These are phyloP conservation scores for Porcisia hertigi DNA, from an alignment of 208 protist species.

Conservation along the genomic window DNA sequence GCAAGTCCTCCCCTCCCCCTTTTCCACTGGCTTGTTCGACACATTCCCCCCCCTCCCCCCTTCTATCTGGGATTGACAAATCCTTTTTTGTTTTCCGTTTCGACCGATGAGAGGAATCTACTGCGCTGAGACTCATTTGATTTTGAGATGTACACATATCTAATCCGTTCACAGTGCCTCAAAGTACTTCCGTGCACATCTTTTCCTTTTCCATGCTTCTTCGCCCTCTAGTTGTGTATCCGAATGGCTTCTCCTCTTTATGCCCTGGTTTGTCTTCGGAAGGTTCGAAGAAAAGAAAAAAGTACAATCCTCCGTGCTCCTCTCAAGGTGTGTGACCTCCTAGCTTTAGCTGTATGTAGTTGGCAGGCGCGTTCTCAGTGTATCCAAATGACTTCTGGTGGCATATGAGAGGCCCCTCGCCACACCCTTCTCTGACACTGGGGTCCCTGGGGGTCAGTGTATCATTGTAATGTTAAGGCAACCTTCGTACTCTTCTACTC, in stretches of 20 bases:
- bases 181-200: neutral
- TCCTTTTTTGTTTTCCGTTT: constrained; percentile 21
- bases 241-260: neutral
- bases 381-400: neutral
- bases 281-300: neutral
- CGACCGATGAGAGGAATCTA: neutral
- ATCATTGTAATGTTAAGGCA: neutral
- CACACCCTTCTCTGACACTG: neutral
- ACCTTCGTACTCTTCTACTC: neutral
- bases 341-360: neutral
- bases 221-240: neutral
- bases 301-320: neutral
- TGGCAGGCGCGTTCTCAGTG: neutral
- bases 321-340: neutral
- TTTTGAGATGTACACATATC: constrained; percentile 2
- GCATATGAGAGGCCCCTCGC: neutral
- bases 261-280: neutral
- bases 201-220: neutral
- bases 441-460: neutral
- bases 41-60: neutral
- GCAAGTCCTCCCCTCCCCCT: neutral
- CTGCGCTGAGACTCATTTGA: neutral
- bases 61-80: constrained; percentile 2
- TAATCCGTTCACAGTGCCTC: neutral
- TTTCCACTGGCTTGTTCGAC: neutral